These are phyloP conservation scores for Leucocoprinus sp. DNA, from an alignment of 768 basidiomycete species.

Conservation along the genomic window DNA sequence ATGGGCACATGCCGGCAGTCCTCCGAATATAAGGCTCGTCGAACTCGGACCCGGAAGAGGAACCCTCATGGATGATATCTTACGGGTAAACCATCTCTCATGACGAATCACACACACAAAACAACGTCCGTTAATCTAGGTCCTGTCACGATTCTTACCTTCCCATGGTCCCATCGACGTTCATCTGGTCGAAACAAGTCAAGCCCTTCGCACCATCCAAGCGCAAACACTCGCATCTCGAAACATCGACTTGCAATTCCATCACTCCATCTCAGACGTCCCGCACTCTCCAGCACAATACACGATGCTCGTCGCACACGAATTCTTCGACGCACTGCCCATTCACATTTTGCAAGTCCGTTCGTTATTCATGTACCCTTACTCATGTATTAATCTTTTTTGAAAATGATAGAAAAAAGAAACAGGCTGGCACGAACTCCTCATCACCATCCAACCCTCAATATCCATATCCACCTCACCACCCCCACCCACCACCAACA, in stretches of 20 bases:
- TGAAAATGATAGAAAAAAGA: slow-evolving; percentile 52
- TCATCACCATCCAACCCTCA: slow-evolving; percentile 32
- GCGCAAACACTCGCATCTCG: slow-evolving; percentile 36
- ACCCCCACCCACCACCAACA: slow-evolving; percentile 53
- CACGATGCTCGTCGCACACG: slow-evolving; percentile 89
- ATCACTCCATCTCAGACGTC: slow-evolving; percentile 65
- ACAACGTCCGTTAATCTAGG: slow-evolving; percentile 27
- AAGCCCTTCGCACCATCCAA: slow-evolving; percentile 58
- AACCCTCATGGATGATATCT: slow-evolving; percentile 82
- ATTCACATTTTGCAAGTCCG: slow-evolving; percentile 81
- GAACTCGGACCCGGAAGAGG: slow-evolving; percentile 95
- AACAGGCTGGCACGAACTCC: slow-evolving; percentile 80
- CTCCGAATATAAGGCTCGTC: slow-evolving; percentile 55
- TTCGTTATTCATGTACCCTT: neutral
- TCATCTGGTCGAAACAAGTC: slow-evolving; percentile 78
- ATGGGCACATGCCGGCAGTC: slow-evolving; percentile 50
- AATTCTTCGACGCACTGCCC: slow-evolving; percentile 96
- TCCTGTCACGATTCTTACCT: slow-evolving; percentile 39
- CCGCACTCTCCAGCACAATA: slow-evolving; percentile 40
- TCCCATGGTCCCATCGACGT: slow-evolving; percentile 36
- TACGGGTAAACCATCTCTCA: slow-evolving; percentile 46
- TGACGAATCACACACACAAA: neutral
- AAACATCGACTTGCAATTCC: slow-evolving; percentile 53
- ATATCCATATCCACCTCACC: slow-evolving; percentile 57
- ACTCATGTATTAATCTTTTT: neutral